Base-by-base conservation (phyloP, 2,329 filamentous ascomycete species). In the Fusarium nodosum region DNA sequence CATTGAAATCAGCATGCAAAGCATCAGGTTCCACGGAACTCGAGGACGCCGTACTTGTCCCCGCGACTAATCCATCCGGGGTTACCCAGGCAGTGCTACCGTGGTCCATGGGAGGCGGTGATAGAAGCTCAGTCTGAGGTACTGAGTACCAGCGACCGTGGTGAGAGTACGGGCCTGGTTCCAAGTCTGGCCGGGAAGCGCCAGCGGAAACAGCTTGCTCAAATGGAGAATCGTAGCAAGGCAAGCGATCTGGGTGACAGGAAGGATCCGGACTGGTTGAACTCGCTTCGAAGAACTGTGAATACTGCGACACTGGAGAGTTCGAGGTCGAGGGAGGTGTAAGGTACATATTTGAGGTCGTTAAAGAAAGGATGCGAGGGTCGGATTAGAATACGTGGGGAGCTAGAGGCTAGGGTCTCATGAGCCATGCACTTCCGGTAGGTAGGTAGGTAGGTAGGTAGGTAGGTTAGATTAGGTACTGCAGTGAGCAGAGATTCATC, bases 1-100 rank as follows among this genome's bases (percentile, higher is more conserved):
- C 76, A 70, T 85, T 83, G 73, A 87, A 88, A 46, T 86, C 85
- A 36, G 82, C 75, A 34, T 84, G 79, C 58, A 86, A 75, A 31
- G 85, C 79, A 69, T 80, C 83, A 55, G 84, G 80, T 64, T 82
- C 79, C 57, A 79, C 77, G 46, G 82, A 75, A 5, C 81, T 79
- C 3, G 80, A 80, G 39, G 82, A 77, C 22, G 78, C 58, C 31
- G 71, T 54, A 24, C 71, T 64, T 12, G 74, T 66, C 15, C 70
- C 72, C 28, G 81, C 75, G 28, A 83, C 81, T 61, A 84, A 77
- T 42, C 80, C 71, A 34, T 78, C 71, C 26, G 80, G 71, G 36
- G 79, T 80, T 66, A 74, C 77, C 85, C 85, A 87, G 47, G 81
- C 79, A 47, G 80, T 50, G 56, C 63, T 69, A 30, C 67, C 71